phyloP scores from a whole-genome alignment of 1,284 basidiomycete species.

The Agroathelia rolfsii region DNA sequence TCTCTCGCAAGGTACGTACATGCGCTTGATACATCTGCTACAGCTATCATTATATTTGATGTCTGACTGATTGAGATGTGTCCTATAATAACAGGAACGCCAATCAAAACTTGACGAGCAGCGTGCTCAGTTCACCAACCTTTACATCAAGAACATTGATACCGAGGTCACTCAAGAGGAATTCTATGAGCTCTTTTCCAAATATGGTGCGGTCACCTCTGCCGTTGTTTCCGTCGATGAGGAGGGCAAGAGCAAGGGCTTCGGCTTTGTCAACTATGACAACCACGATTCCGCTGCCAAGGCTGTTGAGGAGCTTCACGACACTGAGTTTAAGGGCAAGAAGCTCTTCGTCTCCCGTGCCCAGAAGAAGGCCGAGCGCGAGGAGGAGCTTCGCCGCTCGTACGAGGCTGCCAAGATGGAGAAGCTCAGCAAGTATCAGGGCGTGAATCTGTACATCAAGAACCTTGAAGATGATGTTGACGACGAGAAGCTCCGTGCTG shows the following conservation, averaged over 20 bases:
- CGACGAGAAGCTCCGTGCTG: constrained; percentile 87
- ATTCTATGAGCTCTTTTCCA: constrained; percentile 76
- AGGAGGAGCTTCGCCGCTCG: constrained; percentile 89
- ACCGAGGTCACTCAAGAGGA: constrained; percentile 79
- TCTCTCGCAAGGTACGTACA: constrained; percentile 80
- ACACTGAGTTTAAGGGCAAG: constrained; percentile 78
- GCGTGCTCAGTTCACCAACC: constrained; percentile 94
- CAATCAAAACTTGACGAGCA: constrained; percentile 98
- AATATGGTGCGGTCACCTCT: constrained; percentile 85
- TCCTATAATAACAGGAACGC: constrained; percentile 53
- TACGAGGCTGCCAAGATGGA: constrained; percentile 97
- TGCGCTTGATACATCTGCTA: no score
- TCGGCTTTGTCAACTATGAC: constrained; percentile 98
- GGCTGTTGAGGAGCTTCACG: constrained; percentile 89
- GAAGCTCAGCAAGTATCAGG: constrained; percentile 97
- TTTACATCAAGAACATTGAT: constrained; percentile 98
- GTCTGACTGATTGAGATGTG: constrained; percentile 2
- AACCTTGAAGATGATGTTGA: constrained; percentile 92
- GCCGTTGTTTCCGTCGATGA: constrained; percentile 78
- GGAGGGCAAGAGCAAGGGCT: constrained; percentile 88
- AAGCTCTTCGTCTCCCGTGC: constrained; percentile 95
- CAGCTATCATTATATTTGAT: neutral
- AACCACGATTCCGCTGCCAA: constrained; percentile 85
- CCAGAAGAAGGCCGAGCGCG: constrained; percentile 98
- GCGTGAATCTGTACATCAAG: constrained; percentile 99